Base-by-base conservation (phyloP, 345 rosid genomes). In the Syzygium grande region DNA sequence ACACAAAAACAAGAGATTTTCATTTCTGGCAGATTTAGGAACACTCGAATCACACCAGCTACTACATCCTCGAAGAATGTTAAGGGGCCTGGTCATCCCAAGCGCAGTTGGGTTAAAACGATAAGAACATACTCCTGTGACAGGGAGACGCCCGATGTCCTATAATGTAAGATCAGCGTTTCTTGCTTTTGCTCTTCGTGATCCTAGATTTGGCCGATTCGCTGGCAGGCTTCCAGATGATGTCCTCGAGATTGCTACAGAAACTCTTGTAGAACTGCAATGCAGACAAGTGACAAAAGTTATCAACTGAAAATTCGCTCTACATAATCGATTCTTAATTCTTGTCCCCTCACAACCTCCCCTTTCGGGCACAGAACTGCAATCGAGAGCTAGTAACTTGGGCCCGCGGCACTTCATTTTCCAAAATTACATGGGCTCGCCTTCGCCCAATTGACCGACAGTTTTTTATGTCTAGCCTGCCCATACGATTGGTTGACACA, bases 261-360 rank as follows among this genome's bases (percentile, higher is more conserved):
- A 97, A 97, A 51, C 92, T 94, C 94, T 95, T 94, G 94, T 97
- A 97, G 86, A 97, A 97, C 99, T 97, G 96, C 93, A 91, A 79
- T 23, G 79, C 13, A 78, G 38, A 23, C 61, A 52, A 86, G 61
- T 84, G n/a, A 54, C 56, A 30, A 73, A 58, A 27, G 59, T 38
- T 21, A 65, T 27, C 65, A 56, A 21, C 83, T 3, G 8, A 73
- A 73, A 23, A 73, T 73, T 13, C 8, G 2, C 80, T 10, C 5
- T 17, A 73, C 41, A 30, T 38, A 73, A 34, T 34, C 0, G 27
- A 73, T 41, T 73, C 49, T 21, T 34, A 73, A 19, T 17, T 73
- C 49, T 73, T 73, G 80, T 10, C 80, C 80, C 27, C 4, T 73
- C 25, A 73, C 10, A 25, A 73, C 25, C 12, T 8, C 12, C 6